These are phyloP conservation scores for Medicago truncatula DNA, from an alignment of 306 rosid genomes.

Conservation along the genomic window MtrunA17r5.0-ANR NC_053045.1:31193501-31194000, in stretches of 20 bases:
- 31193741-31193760: conserved; percentile 93
- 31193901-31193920: not conserved
- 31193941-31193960: too few species aligned
- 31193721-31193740: conserved; percentile 94
- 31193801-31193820: conserved; percentile 93
- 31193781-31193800: conserved; percentile 92
- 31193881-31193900: conserved; percentile 35
- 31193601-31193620: conserved; percentile 16
- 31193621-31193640: conserved; percentile 28
- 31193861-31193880: conserved; percentile 3
- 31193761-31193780: conserved; percentile 93
- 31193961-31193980: too few species aligned
- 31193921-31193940: too few species aligned
- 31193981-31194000: too few species aligned
- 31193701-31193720: conserved; percentile 92
- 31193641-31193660: conserved; percentile 97
- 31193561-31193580: conserved; percentile 1
- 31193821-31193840: conserved; percentile 41
- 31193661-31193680: conserved; percentile 93
- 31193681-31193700: conserved; percentile 93
- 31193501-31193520: conserved; percentile 8
- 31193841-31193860: not conserved
- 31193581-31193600: conserved; percentile 3
- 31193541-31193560: not conserved
- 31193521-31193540: not conserved